Evolutionary conservation across 73 alveolate genomes (phyloP), one percentile per base, ranked within the genome.

Genomic region (Paramecium bursaria): DNA sequence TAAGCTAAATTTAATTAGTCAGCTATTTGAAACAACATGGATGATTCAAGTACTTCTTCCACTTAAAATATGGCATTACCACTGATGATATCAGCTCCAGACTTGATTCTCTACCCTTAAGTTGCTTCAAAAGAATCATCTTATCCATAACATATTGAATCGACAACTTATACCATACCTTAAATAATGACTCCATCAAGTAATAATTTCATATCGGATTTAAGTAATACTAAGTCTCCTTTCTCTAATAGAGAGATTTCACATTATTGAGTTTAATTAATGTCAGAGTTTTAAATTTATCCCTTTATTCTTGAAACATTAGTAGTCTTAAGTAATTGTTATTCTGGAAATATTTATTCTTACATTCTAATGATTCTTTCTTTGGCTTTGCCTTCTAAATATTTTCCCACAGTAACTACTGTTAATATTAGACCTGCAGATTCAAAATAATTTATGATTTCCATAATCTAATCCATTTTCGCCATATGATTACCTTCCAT

Each of bases 381-480:
- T 21, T 53, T 53, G 26, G 30, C 74, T 53, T 21, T 53, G 4
- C 74, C 74, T 53, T 53, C 74, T 21, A 27, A 19, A 19, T 53
- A 53, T 21, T 53, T 53, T 22, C 74, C 74, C n/a, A 53, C 23
- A n/a, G 74, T 53, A 3, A 53, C 30, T 3, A 53, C 30, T 15
- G 74, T 47, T 21, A 53, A 53, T 27, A 53, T 53, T 13, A 53
- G n/a, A 15, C 48, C 25, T 15, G 74, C 74, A 53, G 74, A 53
- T 47, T 53, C 74, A 44, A 53, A 27, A 44, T 27, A 27, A 21
- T 53, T 44, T 0, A 53, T 47, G 1, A 53, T 2, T 27, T 53
- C 74, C n/a, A 47, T 27, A 15, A 53, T 53, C 30, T 53, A 27
- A 53, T 53, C 48, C 17, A 27, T 53, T 19, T 53, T 13, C 13